These are phyloP conservation scores for Waltergamsia citrina DNA, from an alignment of 2,329 filamentous ascomycete species.

Conservation along the genomic window DNA sequence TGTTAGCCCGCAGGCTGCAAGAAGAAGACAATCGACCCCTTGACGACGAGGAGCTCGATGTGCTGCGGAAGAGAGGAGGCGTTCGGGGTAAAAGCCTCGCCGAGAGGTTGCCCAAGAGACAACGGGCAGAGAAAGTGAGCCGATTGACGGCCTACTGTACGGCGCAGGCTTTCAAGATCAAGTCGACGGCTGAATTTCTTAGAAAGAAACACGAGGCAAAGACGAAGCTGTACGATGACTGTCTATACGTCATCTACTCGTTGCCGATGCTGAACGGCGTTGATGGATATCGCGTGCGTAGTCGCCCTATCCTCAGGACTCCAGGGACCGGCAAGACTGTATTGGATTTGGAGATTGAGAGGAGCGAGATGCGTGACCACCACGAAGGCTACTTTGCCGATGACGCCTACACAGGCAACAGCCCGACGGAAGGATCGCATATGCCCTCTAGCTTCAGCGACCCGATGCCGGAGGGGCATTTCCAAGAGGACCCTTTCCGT, in stretches of 20 bases:
- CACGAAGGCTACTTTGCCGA: constrained; percentile 87
- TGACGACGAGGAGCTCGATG: constrained; percentile 57
- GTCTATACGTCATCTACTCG: constrained; percentile 91
- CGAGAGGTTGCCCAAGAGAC: constrained; percentile 80
- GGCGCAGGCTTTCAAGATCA: constrained; percentile 85
- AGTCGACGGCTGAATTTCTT: constrained; percentile 79
- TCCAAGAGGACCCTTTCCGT: constrained; percentile 10
- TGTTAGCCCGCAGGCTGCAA: constrained; percentile 26
- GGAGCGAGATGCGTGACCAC: constrained; percentile 81
- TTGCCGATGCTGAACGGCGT: constrained; percentile 76
- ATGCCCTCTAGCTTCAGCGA: constrained; percentile 20
- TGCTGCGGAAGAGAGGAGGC: constrained; percentile 51
- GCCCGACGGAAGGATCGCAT: neutral
- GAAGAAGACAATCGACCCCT: constrained; percentile 56
- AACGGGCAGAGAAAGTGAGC: constrained; percentile 78
- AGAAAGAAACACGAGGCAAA: constrained; percentile 80
- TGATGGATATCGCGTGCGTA: constrained; percentile 81
- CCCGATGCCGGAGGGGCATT: constrained; percentile 13
- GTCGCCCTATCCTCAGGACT: constrained; percentile 84
- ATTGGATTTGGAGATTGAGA: constrained; percentile 89
- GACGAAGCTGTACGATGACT: constrained; percentile 97
- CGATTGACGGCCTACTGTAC: constrained; percentile 94
- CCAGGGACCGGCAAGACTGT: constrained; percentile 84
- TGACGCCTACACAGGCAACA: constrained; percentile 41
- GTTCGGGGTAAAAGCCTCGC: constrained; percentile 80